phyloP scores from a whole-genome alignment of 75 land plant species.

The Pinus tabuliformis region DNA sequence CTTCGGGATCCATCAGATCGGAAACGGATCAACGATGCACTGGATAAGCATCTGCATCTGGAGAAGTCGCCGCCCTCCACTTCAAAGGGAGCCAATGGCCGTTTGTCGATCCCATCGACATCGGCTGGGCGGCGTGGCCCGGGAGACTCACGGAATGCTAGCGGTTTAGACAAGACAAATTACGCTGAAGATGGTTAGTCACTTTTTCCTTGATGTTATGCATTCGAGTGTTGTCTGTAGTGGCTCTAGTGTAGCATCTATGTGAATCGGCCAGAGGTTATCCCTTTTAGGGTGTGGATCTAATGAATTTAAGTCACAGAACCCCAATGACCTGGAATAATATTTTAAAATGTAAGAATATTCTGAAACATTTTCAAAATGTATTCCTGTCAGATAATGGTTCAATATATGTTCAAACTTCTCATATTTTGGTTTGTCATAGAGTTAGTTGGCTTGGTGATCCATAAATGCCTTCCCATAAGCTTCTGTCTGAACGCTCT shows the following conservation, averaged over 20 bases:
- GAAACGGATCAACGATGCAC: conserved; percentile 30
- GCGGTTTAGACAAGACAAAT: conserved; percentile 16
- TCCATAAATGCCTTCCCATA: too few species aligned
- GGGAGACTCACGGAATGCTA: conserved; percentile 15
- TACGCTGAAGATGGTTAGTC: conserved; percentile 29
- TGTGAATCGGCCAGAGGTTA: too few species aligned
- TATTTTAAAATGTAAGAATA: too few species aligned
- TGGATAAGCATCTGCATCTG: conserved; percentile 26
- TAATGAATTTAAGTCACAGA: too few species aligned
- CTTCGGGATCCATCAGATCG: conserved; percentile 14
- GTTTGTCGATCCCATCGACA: conserved; percentile 16
- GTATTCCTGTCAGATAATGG: too few species aligned
- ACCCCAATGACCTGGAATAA: too few species aligned
- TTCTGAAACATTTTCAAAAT: too few species aligned
- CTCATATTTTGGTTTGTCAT: too few species aligned
- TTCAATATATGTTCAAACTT: too few species aligned
- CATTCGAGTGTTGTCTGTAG: background rate
- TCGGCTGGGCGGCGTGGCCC: conserved; percentile 16
- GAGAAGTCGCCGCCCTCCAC: conserved; percentile 37
- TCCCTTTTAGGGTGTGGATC: background rate
- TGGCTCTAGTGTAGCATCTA: too few species aligned
- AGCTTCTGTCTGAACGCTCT: too few species aligned
- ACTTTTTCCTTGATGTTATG: background rate
- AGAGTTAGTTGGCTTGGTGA: too few species aligned
- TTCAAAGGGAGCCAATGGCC: conserved; percentile 21